Evolutionary conservation across 108 stramenopile species (phyloP).

Genomic region (Cyclotella sp.): DNA sequence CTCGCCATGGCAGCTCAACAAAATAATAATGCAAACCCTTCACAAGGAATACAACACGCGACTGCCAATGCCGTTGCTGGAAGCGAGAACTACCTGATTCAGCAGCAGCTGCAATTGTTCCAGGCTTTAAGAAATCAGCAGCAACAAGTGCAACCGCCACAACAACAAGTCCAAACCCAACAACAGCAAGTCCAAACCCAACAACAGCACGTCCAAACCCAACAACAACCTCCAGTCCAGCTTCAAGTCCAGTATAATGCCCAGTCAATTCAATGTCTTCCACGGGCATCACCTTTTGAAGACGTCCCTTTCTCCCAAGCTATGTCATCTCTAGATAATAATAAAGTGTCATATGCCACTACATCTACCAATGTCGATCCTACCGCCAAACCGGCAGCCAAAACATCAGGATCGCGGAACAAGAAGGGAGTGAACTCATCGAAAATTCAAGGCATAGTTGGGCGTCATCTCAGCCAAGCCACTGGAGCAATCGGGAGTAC

Average conservation of each 20-base stretch:
- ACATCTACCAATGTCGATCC: not conserved
- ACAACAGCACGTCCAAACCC: too few species aligned
- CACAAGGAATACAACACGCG: not conserved
- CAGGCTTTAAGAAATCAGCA: slow-evolving; percentile 17
- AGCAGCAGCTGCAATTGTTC: slow-evolving; percentile 9
- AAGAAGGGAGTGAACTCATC: not conserved
- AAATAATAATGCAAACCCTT: not conserved
- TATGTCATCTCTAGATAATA: not conserved
- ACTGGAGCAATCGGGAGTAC: slow-evolving; percentile 3
- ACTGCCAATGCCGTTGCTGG: not conserved
- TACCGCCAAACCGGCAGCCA: not conserved
- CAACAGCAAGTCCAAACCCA: slow-evolving; percentile 21
- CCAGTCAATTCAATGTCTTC: not conserved
- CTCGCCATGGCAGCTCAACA: slow-evolving; percentile 8
- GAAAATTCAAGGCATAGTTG: not conserved
- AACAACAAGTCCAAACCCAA: slow-evolving; percentile 30
- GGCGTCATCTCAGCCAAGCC: not conserved
- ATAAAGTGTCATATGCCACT: not conserved
- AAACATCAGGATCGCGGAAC: not conserved
- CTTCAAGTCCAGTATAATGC: not conserved
- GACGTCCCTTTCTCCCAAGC: not conserved
- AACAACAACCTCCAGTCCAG: slow-evolving; percentile 3
- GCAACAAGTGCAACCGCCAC: slow-evolving; percentile 17
- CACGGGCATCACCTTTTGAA: not conserved
- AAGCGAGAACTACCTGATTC: not conserved